These are phyloP conservation scores for Quercus ilex DNA, from an alignment of 306 rosid species.

Conservation along the genomic window DNA sequence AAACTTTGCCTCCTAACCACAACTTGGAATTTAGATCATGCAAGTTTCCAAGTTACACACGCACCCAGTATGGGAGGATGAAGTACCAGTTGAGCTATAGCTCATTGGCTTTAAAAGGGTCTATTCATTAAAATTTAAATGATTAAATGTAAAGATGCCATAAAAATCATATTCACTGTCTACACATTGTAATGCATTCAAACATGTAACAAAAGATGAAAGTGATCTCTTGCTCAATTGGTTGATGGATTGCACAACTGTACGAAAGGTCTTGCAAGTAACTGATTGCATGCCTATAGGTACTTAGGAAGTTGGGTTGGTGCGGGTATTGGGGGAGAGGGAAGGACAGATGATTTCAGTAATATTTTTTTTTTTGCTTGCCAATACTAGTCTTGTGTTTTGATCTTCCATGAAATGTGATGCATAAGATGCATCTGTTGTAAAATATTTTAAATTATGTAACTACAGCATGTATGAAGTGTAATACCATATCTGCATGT, in stretches of 20 bases:
- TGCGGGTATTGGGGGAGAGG: not conserved
- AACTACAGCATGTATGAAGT: not conserved
- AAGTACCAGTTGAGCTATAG: too few species aligned
- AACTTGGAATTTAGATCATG: not conserved
- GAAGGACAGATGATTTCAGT: not conserved
- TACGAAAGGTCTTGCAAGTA: not conserved
- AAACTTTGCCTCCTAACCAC: not conserved
- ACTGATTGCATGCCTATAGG: not conserved
- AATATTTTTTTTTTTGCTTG: not conserved
- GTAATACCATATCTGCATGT: not conserved
- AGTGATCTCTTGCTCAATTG: not conserved
- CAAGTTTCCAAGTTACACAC: not conserved
- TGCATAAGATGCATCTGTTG: not conserved
- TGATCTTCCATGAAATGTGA: not conserved
- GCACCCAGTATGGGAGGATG: too few species aligned
- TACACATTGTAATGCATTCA: not conserved
- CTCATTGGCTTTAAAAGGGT: too few species aligned
- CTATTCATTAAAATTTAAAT: not conserved
- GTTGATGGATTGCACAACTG: not conserved
- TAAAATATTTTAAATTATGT: not conserved
- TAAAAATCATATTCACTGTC: not conserved
- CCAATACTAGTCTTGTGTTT: not conserved
- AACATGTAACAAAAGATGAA: not conserved
- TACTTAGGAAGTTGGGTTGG: not conserved
- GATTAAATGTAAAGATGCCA: not conserved